Evolutionary conservation across 2,329 filamentous ascomycete species (phyloP), one percentile per base, ranked within the genome.

Genomic region (Allantophomopsis cytisporea): DNA sequence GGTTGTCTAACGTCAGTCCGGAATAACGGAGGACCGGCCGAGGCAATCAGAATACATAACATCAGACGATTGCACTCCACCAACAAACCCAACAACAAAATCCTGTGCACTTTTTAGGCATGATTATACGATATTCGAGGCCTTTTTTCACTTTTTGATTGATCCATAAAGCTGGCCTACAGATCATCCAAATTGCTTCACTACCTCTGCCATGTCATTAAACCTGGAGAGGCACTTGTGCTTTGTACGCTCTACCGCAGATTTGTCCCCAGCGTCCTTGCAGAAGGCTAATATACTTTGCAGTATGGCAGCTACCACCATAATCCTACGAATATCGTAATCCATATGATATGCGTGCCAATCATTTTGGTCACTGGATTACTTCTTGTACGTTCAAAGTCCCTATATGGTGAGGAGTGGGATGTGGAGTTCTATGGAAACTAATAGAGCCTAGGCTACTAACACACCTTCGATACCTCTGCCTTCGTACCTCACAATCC

Each of bases 301-400:
- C 49, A 91, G 84, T 91, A 91, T 65, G 84, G 83, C 58, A 73
- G 82, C 43, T 89, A 91, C 56, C 84, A 91, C 61, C 76, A 83
- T 55, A 80, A 89, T 60, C 63, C 72, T 36, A 72, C 83, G 61
- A 91, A 91, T 57, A 63, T 88, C 43, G 69, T 68, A 48, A 88
- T 91, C 54, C 84, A 91, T 59, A 80, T 87, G 64, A 65, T 76
- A 43, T 89, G 82, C 56, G 83, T 91, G 41, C 84, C 84, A 35
- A 59, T 83, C 40, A 81, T 91, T 42, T 61, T 89, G 39, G 68
- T 83, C 54, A 79, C 81, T 2, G 71, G 66, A 31, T 79, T 89
- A 53, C 66, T 80, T 43, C 67, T 89, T 54, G 83, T 88, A 71
- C 48, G 76, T 56, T 5, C 7, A 11, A 28, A 28, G 7, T 28